phyloP scores from a whole-genome alignment of 192 early-diverging fungal genomes.

The Umbelopsis isabellina region DNA sequence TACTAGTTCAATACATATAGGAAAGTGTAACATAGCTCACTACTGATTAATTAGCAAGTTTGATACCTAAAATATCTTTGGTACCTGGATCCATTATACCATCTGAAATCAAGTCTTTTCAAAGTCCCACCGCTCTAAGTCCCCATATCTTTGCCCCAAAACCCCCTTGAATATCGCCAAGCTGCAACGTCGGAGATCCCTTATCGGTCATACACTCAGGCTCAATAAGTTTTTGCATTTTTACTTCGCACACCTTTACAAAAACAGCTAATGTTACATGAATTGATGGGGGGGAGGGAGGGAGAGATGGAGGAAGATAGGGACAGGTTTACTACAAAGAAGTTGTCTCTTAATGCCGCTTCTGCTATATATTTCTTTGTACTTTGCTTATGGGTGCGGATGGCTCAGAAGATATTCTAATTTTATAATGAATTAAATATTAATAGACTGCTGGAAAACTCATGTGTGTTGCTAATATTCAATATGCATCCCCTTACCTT shows the following conservation, averaged over 20 bases:
- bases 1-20: background rate
- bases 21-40: no score
- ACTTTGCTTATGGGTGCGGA: background rate
- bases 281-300: background rate
- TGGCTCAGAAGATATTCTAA: slow-evolving; percentile 16
- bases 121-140: no score
- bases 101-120: no score
- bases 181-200: slow-evolving; percentile 15
- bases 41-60: no score
- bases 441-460: no score
- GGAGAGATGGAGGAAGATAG: background rate
- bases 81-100: no score
- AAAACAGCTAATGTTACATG: slow-evolving; percentile 21
- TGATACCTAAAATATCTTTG: no score
- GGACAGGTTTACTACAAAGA: background rate
- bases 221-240: background rate
- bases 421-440: no score
- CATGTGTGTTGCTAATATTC: no score
- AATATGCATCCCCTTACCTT: slow-evolving; percentile 30
- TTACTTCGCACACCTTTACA: slow-evolving; percentile 7
- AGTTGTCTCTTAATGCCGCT: background rate
- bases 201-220: background rate
- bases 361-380: background rate
- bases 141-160: no score
- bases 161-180: background rate